Base-by-base conservation (phyloP, 2,329 filamentous ascomycete genomes). In the Cryphonectria radicalis region DNA sequence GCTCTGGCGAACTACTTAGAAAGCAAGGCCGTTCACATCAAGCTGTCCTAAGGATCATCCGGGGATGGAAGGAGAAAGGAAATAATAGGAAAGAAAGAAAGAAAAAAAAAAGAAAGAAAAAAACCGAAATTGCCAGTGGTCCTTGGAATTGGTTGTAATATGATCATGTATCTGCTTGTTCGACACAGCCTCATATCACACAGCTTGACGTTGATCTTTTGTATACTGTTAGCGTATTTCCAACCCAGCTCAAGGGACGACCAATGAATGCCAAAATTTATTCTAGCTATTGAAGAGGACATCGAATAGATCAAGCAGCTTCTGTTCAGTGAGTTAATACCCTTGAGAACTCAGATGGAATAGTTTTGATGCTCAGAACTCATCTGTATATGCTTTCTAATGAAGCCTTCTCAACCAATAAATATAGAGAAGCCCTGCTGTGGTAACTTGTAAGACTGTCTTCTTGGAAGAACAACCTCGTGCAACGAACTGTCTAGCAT, bases 1-100 rank as follows among this genome's bases (percentile, higher is more conserved):
- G 91, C 89, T 1, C 80, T 93, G 70, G 82, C 84, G 59, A 90
- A 91, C 82, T 93, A 92, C 81, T 91, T 89, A 17, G 87, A 92
- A 80, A 88, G 84, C 79, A 93, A 93, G 86, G 68, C 71, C 4
- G 71, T 73, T 17, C 55, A 59, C 42, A 73, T 73, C 46, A 71
- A 69, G 69, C 57, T 73, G 53, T 1, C 25, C 3, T 65, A 53
- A 65, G n/a, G 19, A 11, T 50, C 2, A 50, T 10, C 46, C 7
- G 19, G 3, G 3, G 3, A 50, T 22, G 10, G 22, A 50, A 22
- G 19, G 19, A n/a, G 46, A n/a, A 50, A 19, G 7, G 8, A 50
- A 50, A 50, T 10, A 50, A 40, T 40, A 40, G 37, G 19, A n/a
- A n/a, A 11, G 46, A 3, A 50, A 10, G 8, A 10, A 50, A 50